Base-by-base conservation (phyloP, 2,329 filamentous ascomycete species). In the Epichloe coenophiala region DNA sequence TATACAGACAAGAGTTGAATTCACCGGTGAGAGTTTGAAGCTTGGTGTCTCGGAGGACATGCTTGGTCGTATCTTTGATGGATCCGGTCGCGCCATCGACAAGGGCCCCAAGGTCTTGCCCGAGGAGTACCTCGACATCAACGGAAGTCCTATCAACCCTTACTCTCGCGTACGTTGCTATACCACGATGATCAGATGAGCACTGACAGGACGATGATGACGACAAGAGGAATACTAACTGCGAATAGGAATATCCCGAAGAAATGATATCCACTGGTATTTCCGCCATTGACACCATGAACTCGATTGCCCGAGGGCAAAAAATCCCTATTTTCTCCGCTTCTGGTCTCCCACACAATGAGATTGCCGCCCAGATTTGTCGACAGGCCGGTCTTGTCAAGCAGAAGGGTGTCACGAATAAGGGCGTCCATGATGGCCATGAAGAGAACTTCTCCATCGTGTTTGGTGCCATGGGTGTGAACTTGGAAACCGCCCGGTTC, bases 231-330 rank as follows among this genome's bases (percentile, higher is more conserved):
- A 11, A 27, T 38, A 50, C 58, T 62, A 50, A 63, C 54, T 55
- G 38, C 27, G 49, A 37, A 41, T 57, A 94, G 88, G 88, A 95
- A 60, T 98, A 98, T 67, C 93, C 93, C 63, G 93, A 98, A 75
- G 94, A 98, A 73, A 98, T 98, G 91, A 97, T 98, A 63, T 93
- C 91, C 37, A 98, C 93, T 45, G 93, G 93, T 82, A 98, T 98
- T 69, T 97, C 91, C 55, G 90, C 93, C 65, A 97, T 98, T 64
- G 91, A 97, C 67, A 95, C 90, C 55, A 97, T 97, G 91, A 89
- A 89, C 76, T 90, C 86, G 55, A 95, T 97, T 69, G 93, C 94
- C 57, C 89, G 93, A 80, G 93, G 93, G 56, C 93, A 98, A 70
- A 98, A 98, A 79, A 98, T 98, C 58, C 93, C 94, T 61, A 98